Evolutionary conservation across 345 rosid genomes (phyloP), one percentile per base, ranked within the genome.

Genomic region (Brassica cretica): DNA sequence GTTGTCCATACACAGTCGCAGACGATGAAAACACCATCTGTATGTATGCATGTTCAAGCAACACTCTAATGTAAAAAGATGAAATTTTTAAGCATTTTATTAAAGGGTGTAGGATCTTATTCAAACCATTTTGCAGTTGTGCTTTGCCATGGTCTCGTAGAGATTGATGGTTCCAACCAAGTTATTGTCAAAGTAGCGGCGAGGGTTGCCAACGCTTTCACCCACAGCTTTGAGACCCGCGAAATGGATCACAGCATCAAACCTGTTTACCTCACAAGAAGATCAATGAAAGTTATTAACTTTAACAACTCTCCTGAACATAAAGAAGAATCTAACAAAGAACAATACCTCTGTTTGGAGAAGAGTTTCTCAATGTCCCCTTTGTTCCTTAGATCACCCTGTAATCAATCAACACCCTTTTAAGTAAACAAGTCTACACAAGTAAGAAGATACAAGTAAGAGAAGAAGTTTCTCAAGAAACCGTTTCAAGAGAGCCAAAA

Each of bases 11-110:
- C 14, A 92, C 97, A 78, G 99, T 95, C 8, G 99, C 91, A 19
- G 98, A 93, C 39, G 99, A 95, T 21, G 99, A 95, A 81, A 95
- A 95, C 59, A 91, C 98, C 91, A 92, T 87, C 99, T 93, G 56
- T 21, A 21, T 21, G 21, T 19, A 19, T 19, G 21, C 0, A 30
- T 30, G 78, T 6, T 19, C 21, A 19, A 19, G 21, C 66, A 55
- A 9, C 56, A 63, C 59, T 33, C 27, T 29, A 71, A 30, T 65
- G 8, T 29, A 30, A 65, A 4, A 15, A 72, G 15, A 55, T 8
- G 7, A 25, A 30, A 56, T 2, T 3, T 32, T 32, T 35, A 46
- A 44, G 25, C 25, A 61, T 7, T n/a, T 32, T 16, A 25, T 3
- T 51, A 25, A 72, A 77, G 70, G 70, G 12, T 62, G 19, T 64